Conservation (phyloP, 257 asterid species). For the Verbena officinalis region DNA sequence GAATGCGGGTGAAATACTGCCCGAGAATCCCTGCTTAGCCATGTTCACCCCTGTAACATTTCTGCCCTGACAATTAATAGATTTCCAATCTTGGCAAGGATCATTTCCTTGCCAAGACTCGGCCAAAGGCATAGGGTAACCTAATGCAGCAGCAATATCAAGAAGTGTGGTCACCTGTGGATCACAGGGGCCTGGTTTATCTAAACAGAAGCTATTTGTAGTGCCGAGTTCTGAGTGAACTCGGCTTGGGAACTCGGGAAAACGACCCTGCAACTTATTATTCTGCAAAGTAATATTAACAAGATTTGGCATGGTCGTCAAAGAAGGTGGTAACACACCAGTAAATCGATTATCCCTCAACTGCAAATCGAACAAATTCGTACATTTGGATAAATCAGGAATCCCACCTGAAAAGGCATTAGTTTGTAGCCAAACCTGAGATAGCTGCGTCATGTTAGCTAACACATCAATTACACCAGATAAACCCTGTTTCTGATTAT, state of each 20-base stretch:
- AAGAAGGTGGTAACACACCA: constrained; percentile 66
- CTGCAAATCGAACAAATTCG: constrained; percentile 68
- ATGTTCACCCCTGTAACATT: constrained; percentile 65
- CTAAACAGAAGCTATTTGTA: constrained; percentile 69
- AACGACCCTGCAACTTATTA: constrained; percentile 79
- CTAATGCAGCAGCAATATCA: constrained; percentile 71
- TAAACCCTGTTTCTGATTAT: constrained; percentile 61
- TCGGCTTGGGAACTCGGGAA: constrained; percentile 44
- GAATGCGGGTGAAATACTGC: constrained; percentile 75
- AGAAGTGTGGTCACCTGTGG: constrained; percentile 79
- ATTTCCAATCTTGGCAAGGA: constrained; percentile 71
- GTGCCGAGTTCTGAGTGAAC: constrained; percentile 36
- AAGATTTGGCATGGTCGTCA: constrained; percentile 54
- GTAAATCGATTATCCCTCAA: constrained; percentile 80
- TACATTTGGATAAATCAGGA: constrained; percentile 79
- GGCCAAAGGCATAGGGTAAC: constrained; percentile 72
- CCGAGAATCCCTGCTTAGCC: constrained; percentile 56
- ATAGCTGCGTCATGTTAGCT: constrained; percentile 61
- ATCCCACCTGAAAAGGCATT: constrained; percentile 75
- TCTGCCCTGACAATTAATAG: constrained; percentile 50
- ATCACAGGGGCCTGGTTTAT: constrained; percentile 76
- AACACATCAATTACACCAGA: constrained; percentile 69
- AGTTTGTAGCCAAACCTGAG: constrained; percentile 81
- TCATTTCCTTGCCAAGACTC: constrained; percentile 79
- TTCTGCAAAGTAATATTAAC: constrained; percentile 63